A percentile compares a stretch with the other conserved stretches of the same genome.
Conservation (phyloP, 2,329 filamentous ascomycete species). For the Penicillium sp. region DNA sequence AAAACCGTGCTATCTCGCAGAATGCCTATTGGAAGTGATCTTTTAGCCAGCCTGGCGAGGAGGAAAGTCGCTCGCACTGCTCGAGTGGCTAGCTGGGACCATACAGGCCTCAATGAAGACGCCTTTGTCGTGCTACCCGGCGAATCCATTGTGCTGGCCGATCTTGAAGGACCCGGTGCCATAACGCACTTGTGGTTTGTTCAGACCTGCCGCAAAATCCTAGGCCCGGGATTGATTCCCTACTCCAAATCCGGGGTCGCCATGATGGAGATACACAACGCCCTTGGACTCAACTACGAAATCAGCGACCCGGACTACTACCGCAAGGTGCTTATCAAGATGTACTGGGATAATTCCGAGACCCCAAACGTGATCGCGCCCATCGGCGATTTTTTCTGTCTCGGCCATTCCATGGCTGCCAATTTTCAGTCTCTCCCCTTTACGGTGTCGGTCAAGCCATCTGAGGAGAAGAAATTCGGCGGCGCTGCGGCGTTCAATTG, state of each 20-base stretch:
- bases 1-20: background rate
- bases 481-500: background rate
- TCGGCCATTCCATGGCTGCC: background rate
- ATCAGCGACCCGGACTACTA: constrained; percentile 43
- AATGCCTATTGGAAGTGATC: background rate
- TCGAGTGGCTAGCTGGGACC: background rate
- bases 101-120: background rate
- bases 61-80: background rate
- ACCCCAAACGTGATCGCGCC: background rate
- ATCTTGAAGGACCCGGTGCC: background rate
- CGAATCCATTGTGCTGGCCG: background rate
- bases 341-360: constrained; percentile 42
- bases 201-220: constrained; percentile 40
- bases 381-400: background rate
- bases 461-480: background rate
- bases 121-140: background rate
- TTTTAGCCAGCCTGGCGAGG: background rate
- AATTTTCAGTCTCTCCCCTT: background rate
- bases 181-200: constrained; percentile 18
- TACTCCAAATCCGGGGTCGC: constrained; percentile 42
- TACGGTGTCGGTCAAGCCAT: background rate
- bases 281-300: constrained; percentile 39
- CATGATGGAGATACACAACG: constrained; percentile 43
- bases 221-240: constrained; percentile 39
- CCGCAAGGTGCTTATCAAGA: constrained; percentile 42